A percentile compares a stretch with the other conserved stretches of the same genome.
phyloP scores from a whole-genome alignment of 2,329 filamentous ascomycete genomes.

The Aspergillus sojae region DNA sequence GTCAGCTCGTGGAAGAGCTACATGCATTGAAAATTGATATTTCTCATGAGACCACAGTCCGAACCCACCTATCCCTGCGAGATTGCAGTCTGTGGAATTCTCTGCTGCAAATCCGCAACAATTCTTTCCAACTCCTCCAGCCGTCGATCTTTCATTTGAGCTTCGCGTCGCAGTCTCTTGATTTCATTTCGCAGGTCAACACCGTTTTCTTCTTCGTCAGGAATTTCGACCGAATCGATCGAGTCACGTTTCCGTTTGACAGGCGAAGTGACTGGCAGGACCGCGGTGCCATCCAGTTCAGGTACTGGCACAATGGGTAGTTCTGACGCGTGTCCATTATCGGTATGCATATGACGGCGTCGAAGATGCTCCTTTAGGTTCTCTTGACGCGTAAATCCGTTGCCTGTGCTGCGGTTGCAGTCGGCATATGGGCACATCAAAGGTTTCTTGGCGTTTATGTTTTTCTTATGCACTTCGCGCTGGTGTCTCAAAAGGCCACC shows the following conservation, averaged over 20 bases:
- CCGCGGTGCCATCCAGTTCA: constrained; percentile 35
- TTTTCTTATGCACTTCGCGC: constrained; percentile 88
- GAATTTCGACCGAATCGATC: constrained; percentile 27
- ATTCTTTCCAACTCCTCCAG: constrained; percentile 46
- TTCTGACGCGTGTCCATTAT: constrained; percentile 34
- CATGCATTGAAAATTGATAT: not conserved
- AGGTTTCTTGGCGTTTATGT: constrained; percentile 83
- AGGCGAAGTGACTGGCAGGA: constrained; percentile 30
- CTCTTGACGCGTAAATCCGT: constrained; percentile 89
- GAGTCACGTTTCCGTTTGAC: constrained; percentile 42
- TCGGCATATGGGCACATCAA: constrained; percentile 82
- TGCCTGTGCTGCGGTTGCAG: constrained; percentile 86
- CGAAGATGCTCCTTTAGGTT: constrained; percentile 93
- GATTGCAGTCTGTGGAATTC: constrained; percentile 34
- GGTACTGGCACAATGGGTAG: constrained; percentile 33
- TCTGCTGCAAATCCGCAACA: constrained; percentile 40
- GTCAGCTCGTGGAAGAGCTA: constrained; percentile 15
- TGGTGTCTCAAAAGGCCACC: constrained; percentile 88
- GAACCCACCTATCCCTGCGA: constrained; percentile 19
- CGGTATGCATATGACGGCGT: constrained; percentile 71
- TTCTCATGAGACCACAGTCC: constrained; percentile 11
- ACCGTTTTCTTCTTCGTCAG: constrained; percentile 46
- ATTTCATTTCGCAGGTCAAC: constrained; percentile 62
- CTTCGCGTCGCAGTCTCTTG: constrained; percentile 68
- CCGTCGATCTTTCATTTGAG: constrained; percentile 57